A percentile compares a stretch with the other conserved stretches of the same genome.
Conservation (phyloP, 768 basidiomycete species). For the Phanerochaete carnosa region DNA sequence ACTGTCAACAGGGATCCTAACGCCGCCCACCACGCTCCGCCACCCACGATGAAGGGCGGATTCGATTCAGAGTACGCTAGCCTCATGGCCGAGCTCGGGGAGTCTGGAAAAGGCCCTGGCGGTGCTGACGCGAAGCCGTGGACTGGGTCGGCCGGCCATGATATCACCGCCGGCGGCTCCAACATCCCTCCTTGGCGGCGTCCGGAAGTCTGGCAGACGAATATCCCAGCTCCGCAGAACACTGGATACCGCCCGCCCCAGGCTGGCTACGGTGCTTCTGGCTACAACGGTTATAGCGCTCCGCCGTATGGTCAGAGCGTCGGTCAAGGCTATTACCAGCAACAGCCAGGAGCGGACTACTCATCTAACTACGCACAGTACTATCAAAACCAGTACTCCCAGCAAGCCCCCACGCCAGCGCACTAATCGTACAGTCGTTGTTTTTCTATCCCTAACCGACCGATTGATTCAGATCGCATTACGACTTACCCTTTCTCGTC, state of each 20-base stretch:
- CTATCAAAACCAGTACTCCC: conserved; percentile 85
- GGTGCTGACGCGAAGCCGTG: conserved; percentile 53
- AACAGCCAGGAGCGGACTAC: conserved; percentile 52
- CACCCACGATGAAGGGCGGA: conserved; percentile 59
- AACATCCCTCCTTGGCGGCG: conserved; percentile 90
- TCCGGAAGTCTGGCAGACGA: conserved; percentile 76
- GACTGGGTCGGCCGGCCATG: conserved; percentile 62
- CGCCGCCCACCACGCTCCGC: conserved; percentile 37
- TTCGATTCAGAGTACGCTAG: conserved; percentile 98
- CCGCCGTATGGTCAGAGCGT: conserved; percentile 33
- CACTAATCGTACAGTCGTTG: conserved; percentile 24
- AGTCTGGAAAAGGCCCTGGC: conserved; percentile 57
- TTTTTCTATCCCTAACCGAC: conserved; percentile 4
- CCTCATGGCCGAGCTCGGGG: conserved; percentile 97
- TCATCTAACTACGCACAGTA: conserved; percentile 83
- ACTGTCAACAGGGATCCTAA: conserved; percentile 90
- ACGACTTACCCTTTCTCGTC: conserved; percentile 1
- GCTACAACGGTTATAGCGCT: conserved; percentile 17
- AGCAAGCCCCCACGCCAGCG: conserved; percentile 51
- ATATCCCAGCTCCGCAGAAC: conserved; percentile 43
- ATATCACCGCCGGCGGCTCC: conserved; percentile 58
- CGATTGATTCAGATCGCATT: background rate
- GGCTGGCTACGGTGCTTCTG: conserved; percentile 28
- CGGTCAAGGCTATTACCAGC: conserved; percentile 33
- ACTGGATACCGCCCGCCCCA: conserved; percentile 64